Evolutionary conservation across 495 filamentous ascomycete genomes (phyloP).

Genomic region (Pseudoneurospora amorphoporcata): DNA sequence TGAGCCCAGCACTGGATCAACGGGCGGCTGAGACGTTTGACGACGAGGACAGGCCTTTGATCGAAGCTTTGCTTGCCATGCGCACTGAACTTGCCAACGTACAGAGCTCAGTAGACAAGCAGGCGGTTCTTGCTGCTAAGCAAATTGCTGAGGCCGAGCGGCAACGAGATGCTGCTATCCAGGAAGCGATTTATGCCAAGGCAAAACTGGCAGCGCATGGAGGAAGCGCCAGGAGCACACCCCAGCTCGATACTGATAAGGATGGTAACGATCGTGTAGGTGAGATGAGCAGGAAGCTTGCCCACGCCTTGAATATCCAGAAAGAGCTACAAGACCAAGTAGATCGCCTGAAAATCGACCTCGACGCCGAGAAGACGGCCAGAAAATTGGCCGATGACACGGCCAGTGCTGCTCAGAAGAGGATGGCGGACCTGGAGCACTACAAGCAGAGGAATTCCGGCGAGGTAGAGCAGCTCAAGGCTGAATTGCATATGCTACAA

Average conservation of each 20-base stretch:
- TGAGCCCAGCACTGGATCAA: conserved; percentile 66
- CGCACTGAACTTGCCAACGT: conserved; percentile 72
- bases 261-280: conserved; percentile 56
- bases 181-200: conserved; percentile 89
- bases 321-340: conserved; percentile 62
- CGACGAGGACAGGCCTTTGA: conserved; percentile 82
- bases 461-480: conserved; percentile 74
- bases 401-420: conserved; percentile 67
- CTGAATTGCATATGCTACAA: conserved; percentile 70
- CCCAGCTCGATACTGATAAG: conserved; percentile 56
- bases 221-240: conserved; percentile 59
- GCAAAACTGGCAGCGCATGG: conserved; percentile 78
- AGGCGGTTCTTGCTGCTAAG: conserved; percentile 72
- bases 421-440: conserved; percentile 71
- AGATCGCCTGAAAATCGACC: conserved; percentile 53
- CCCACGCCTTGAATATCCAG: conserved; percentile 65
- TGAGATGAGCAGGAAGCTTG: conserved; percentile 75
- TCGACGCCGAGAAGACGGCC: conserved; percentile 70
- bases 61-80: conserved; percentile 91
- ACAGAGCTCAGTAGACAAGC: conserved; percentile 76
- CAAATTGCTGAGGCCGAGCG: conserved; percentile 87
- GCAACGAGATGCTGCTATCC: conserved; percentile 83
- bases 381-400: conserved; percentile 83
- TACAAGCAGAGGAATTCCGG: conserved; percentile 69
- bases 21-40: conserved; percentile 64